phyloP scores from a whole-genome alignment of 2,329 filamentous ascomycete genomes.

The Aspergillus brasiliensis region DNA sequence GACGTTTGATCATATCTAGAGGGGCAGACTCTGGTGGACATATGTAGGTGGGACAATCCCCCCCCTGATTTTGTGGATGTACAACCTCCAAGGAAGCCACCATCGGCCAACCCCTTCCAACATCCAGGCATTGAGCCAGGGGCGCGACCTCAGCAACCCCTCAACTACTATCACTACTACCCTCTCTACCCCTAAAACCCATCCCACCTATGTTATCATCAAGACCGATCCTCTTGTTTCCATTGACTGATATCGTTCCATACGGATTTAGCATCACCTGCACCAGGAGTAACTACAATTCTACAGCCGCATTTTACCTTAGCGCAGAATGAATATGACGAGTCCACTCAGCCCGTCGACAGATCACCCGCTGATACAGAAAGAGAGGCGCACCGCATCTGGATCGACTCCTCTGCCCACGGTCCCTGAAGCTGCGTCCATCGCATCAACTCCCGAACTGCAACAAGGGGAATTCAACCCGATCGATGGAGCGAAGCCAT shows the following conservation, averaged over 20 bases:
- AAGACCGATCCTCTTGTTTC: neutral
- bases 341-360: neutral
- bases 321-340: neutral
- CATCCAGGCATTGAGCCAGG: neutral
- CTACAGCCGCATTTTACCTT: neutral
- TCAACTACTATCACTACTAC: neutral
- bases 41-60: neutral
- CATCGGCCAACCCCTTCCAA: slow-evolving; percentile 3
- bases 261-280: neutral
- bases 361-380: neutral
- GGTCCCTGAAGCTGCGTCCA: slow-evolving; percentile 5
- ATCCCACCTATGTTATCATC: neutral
- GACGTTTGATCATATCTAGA: neutral
- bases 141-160: neutral
- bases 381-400: neutral
- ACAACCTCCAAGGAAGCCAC: neutral
- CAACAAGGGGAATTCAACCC: slow-evolving; percentile 40
- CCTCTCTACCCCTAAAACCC: neutral
- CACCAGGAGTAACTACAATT: neutral
- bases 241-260: neutral
- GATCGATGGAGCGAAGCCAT: slow-evolving; percentile 42
- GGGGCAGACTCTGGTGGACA: neutral
- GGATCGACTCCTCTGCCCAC: neutral
- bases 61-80: neutral
- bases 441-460: neutral